Percentiles rank a stretch among this genome's conserved stretches.
Conservation (phyloP, 768 basidiomycete genomes). For the Asterophora lycoperdoides region DNA sequence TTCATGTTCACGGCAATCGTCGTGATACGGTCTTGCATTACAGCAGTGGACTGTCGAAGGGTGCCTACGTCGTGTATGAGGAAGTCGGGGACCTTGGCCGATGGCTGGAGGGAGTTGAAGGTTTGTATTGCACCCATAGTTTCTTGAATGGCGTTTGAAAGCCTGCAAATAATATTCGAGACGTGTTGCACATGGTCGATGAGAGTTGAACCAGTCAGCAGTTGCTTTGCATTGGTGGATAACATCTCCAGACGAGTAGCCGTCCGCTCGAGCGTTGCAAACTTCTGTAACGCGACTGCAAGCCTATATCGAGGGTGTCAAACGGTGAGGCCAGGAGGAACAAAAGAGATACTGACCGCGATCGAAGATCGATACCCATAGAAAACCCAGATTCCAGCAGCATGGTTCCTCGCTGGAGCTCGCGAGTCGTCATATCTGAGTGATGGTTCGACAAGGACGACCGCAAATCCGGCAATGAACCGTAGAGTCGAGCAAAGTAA, state of each 20-base stretch:
- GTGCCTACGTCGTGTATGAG: slow-evolving; percentile 26
- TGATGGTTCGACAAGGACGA: slow-evolving; percentile 66
- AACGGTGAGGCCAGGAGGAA: slow-evolving; percentile 1
- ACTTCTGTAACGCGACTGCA: slow-evolving; percentile 20
- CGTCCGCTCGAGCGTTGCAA: slow-evolving; percentile 20
- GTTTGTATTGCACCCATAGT: slow-evolving; percentile 28
- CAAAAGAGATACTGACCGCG: slow-evolving; percentile 48
- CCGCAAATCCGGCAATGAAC: slow-evolving; percentile 63
- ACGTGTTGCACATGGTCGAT: slow-evolving; percentile 16
- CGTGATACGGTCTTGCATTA: slow-evolving; percentile 23
- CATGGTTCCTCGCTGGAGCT: slow-evolving; percentile 74
- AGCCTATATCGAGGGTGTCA: slow-evolving; percentile 23
- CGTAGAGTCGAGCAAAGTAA: slow-evolving; percentile 63
- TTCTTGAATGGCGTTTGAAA: slow-evolving; percentile 35
- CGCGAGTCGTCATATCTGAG: slow-evolving; percentile 78
- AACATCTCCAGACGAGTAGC: slow-evolving; percentile 25
- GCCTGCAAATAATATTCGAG: slow-evolving; percentile 27
- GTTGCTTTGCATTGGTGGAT: slow-evolving; percentile 9
- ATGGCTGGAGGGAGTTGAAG: slow-evolving; percentile 31
- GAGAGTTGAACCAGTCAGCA: slow-evolving; percentile 8
- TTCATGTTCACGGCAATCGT: slow-evolving; percentile 17
- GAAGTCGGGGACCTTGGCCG: slow-evolving; percentile 15
- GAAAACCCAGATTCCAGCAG: slow-evolving; percentile 77
- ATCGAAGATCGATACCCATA: slow-evolving; percentile 57
- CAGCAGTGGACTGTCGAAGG: slow-evolving; percentile 20